Base-by-base conservation (phyloP, 805 yeast species). In the Wickerhamiella hasegawae region DNA sequence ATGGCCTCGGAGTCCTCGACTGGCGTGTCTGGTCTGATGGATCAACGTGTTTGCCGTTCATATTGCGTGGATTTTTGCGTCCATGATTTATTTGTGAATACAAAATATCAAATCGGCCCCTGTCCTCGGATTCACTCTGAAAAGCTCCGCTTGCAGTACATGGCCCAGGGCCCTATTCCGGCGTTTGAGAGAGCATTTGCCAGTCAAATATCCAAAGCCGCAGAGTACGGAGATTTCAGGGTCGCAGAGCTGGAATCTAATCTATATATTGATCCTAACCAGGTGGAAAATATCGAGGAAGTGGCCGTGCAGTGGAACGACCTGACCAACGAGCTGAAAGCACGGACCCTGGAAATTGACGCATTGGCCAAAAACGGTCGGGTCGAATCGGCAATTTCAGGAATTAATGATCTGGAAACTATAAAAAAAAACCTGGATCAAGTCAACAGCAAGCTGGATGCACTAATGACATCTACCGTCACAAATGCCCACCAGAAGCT, bases 31-130 rank as follows among this genome's bases (percentile, higher is more conserved):
- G 33, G 34, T 11, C 53, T 76, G 34, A 55, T 58, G 24, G 76
- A 73, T 35, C 65, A 71, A 11, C 61, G 71, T 30, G 73, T 83
- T 5, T 85, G 97, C 56, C 79, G 78, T 51, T 63, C 79, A 15
- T 85, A 75, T 51, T 54, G 85, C n/a, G 81, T 82, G 12, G 94
- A 90, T 0, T 68, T 70, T 6, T 85, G 97, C 46, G 87, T 94
- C 0, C 76, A 79, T 52, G 95, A 84, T 43, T 53, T 84, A 32
- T 80, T 85, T 49, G 65, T 66, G 10, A 81, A 82, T 5, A 81
- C 95, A 10, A 84, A 83, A 52, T 78, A 77, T 49, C 81, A 78
- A 49, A 56, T 80, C 42, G 95, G 95, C 1, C 65, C 66, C 40
- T 85, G 97, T 51, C 81, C 82, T 0, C 68, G 66, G 44, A 55